Conservation (phyloP, 805 yeast genomes). For the Saitoella complicata region DNA sequence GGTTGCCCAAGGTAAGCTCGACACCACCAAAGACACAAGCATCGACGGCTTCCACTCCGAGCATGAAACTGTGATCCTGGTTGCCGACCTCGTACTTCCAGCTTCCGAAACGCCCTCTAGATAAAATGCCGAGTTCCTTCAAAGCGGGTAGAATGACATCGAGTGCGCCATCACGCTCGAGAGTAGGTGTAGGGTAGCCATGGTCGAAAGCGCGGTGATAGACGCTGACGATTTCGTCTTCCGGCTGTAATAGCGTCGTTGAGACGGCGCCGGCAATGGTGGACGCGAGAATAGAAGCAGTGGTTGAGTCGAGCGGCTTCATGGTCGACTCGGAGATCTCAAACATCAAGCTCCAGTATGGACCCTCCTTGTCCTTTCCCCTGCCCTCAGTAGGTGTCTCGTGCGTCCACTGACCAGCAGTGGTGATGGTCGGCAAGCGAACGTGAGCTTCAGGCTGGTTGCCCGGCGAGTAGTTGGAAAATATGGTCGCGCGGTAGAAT, state of each 20-base stretch:
- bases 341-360: constrained; percentile 9
- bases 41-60: constrained; percentile 9
- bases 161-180: constrained; percentile 7
- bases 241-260: constrained; percentile 4
- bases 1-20: constrained; percentile 6
- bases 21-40: constrained; percentile 5
- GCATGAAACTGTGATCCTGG: constrained; percentile 9
- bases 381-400: neutral
- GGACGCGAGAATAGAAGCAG: constrained; percentile 3
- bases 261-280: constrained; percentile 7
- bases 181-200: constrained; percentile 9
- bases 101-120: constrained; percentile 8
- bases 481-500: constrained; percentile 8
- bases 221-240: constrained; percentile 8
- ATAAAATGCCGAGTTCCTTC: constrained; percentile 1
- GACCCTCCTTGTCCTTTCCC: constrained; percentile 1
- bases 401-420: constrained; percentile 2
- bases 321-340: constrained; percentile 7
- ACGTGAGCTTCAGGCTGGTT: constrained; percentile 5
- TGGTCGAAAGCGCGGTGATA: constrained; percentile 7
- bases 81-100: constrained; percentile 10
- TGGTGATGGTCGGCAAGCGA: constrained; percentile 5
- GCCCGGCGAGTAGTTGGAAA: constrained; percentile 8
- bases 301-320: constrained; percentile 3
- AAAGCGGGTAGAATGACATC: constrained; percentile 4